Evolutionary conservation across 164 flowering plant species (phyloP), one percentile per base, ranked within the genome.

Genomic region (Tinospora cordifolia): DNA sequence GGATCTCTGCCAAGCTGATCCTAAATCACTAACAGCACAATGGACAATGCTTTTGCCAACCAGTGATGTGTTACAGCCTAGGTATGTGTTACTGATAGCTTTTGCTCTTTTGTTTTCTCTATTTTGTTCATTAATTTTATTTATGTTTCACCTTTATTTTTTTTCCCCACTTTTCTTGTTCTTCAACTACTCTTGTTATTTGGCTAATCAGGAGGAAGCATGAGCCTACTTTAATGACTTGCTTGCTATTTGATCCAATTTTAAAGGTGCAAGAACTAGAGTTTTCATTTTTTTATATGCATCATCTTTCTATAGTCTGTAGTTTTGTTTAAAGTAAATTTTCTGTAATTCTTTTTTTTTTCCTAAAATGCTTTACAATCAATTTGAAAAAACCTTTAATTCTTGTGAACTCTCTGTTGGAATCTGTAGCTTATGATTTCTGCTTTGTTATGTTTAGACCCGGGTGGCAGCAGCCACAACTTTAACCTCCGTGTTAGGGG

Each of bases 1-100:
- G 97, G 95, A 90, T 85, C 89, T 94, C 51, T 90, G 91, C 77
- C 88, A 82, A 83, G 92, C 90, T 79, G 97, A 92, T 79, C 85
- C 89, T 8, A 90, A 90, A 71, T 81, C 86, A 47, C 83, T 90
- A 58, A 84, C 84, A 66, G 74, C 85, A 21, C 93, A 92, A 57
- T 92, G 90, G 95, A 83, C 90, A 49, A 70, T 87, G 85, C 88
- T 94, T 81, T 86, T 94, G 79, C 99, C 99, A 13, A 85, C 90
- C 46, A 82, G 65, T 84, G 97, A 94, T 79, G 92, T 88, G 62
- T 79, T 94, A 63, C 87, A 82, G 62, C 86, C 83, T 27, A 87
- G 98, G 98, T 91, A 67, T 78, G 62, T 22, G 46, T 57, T 63
- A 19, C 24, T 54, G 19, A 51, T 17, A 75, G 68, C 54, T 62